Base-by-base conservation (phyloP, 1,139 yeast genomes). In the Hansenula lynferdii region DNA sequence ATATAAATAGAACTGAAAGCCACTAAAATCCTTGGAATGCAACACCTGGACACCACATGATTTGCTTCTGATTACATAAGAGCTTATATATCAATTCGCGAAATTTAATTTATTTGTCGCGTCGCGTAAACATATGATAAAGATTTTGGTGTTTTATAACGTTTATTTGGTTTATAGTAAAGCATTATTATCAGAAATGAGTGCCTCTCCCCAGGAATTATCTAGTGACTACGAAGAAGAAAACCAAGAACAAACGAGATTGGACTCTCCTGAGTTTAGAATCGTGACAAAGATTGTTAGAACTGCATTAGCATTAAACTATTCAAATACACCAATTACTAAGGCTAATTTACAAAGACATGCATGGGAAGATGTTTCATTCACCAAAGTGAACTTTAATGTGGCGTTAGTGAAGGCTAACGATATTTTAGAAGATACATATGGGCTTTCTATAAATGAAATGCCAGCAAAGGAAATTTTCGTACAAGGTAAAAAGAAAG, bases 261-360 rank as follows among this genome's bases (percentile, higher is more conserved):
- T 28, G 7, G 31, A 19, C n/a, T 28, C 31, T 3, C 25, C 20
- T 16, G 29, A 27, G n/a, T 28, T 19, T 28, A 28, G 23, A n/a
- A 34, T 42, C 8, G 34, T 38, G 1, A 21, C 18, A 8, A 49
- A 38, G 19, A 42, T 44, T 27, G 53, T 50, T 0, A 41, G 60
- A 19, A 44, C 52, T 7, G 47, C 52, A 12, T 39, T 57, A 7
- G 50, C 55, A 1, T 31, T 55, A 7, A 50, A 51, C 35, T 39
- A 42, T 22, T 37, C 47, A 7, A 48, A 45, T 23, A 38, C 40
- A 5, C 38, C 52, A 8, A 50, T 57, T n/a, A 50, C 48, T 6
- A 47, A 37, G 23, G 39, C 29, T 2, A 43, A 52, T 20, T 30
- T 56, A 22, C 54, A 49, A 42, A 49, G 41, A 28, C 25, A 36